Evolutionary conservation across 495 filamentous ascomycete genomes (phyloP).

Genomic region (Aspergillus nanangensis): DNA sequence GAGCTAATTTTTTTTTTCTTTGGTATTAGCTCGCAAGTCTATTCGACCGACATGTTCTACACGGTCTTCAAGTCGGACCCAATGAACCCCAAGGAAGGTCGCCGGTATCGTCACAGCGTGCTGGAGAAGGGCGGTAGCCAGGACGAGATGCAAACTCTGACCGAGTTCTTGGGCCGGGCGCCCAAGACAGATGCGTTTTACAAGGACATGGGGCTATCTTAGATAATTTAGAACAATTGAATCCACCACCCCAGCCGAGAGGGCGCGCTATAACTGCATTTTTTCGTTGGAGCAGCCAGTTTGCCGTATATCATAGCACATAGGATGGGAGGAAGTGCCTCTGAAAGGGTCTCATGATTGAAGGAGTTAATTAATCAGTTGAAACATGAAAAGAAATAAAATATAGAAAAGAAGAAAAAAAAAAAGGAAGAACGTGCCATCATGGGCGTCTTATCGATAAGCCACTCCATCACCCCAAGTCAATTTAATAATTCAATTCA

Average conservation of each 20-base stretch:
- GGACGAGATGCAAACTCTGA: slow-evolving; percentile 52
- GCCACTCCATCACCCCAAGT: neutral
- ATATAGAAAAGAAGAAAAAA: neutral
- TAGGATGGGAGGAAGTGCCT: no score
- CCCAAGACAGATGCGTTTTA: slow-evolving; percentile 51
- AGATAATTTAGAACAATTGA: neutral
- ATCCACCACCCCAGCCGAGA: no score
- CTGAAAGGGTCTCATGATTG: neutral
- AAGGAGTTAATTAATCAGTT: neutral
- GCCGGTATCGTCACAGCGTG: slow-evolving; percentile 47
- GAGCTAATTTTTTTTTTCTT: neutral
- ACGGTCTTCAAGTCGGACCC: slow-evolving; percentile 48
- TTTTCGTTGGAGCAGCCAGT: no score
- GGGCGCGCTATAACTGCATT: no score
- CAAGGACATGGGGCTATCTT: slow-evolving; percentile 41
- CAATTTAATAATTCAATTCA: no score
- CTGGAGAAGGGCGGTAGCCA: slow-evolving; percentile 52
- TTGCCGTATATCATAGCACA: no score
- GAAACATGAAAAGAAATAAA: neutral
- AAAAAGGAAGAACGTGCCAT: neutral
- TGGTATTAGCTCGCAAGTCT: slow-evolving; percentile 44
- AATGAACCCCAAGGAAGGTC: slow-evolving; percentile 46
- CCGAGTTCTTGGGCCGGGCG: slow-evolving; percentile 46
- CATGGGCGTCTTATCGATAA: no score
- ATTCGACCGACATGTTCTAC: slow-evolving; percentile 56